Conservation (phyloP, 2,329 filamentous ascomycete species). For the Fulvia fulva region DNA sequence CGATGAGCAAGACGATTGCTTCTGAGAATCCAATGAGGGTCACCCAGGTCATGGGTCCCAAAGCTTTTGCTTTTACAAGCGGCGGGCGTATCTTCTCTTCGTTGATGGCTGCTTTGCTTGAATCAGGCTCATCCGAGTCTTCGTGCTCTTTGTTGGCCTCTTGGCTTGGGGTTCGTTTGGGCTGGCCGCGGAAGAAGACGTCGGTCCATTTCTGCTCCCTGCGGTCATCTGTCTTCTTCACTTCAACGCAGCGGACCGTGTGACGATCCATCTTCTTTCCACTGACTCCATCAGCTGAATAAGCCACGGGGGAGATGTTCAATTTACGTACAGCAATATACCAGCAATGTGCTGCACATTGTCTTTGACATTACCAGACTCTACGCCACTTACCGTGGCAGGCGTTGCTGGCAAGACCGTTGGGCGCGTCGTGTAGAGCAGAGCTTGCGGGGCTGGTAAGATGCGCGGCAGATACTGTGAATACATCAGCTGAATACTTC, state of each 20-base stretch:
- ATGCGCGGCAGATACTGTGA: constrained; percentile 44
- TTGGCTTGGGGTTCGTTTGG: constrained; percentile 9
- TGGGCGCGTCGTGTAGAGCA: constrained; percentile 45
- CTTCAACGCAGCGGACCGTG: constrained; percentile 29
- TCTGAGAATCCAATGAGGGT: constrained; percentile 44
- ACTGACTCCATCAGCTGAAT: constrained; percentile 6
- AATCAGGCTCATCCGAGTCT: not conserved
- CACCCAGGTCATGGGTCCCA: constrained; percentile 45
- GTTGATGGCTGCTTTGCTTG: not conserved
- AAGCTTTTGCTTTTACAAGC: constrained; percentile 41
- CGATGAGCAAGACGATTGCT: constrained; percentile 40
- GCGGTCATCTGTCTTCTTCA: constrained; percentile 16
- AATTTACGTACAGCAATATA: constrained; percentile 40
- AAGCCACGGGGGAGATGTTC: not conserved
- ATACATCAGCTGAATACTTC: not conserved
- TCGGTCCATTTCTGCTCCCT: constrained; percentile 9
- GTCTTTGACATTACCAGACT: constrained; percentile 46
- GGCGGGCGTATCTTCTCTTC: not conserved
- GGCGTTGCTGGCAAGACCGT: constrained; percentile 38
- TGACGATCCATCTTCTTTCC: constrained; percentile 17
- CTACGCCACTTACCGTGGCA: constrained; percentile 44
- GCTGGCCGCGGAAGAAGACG: constrained; percentile 40
- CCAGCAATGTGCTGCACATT: constrained; percentile 49
- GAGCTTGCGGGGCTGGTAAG: constrained; percentile 49
- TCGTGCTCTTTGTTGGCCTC: not conserved